Evolutionary conservation across 169 alveolate species (phyloP).

Genomic region (Eimeria acervulina): DNA sequence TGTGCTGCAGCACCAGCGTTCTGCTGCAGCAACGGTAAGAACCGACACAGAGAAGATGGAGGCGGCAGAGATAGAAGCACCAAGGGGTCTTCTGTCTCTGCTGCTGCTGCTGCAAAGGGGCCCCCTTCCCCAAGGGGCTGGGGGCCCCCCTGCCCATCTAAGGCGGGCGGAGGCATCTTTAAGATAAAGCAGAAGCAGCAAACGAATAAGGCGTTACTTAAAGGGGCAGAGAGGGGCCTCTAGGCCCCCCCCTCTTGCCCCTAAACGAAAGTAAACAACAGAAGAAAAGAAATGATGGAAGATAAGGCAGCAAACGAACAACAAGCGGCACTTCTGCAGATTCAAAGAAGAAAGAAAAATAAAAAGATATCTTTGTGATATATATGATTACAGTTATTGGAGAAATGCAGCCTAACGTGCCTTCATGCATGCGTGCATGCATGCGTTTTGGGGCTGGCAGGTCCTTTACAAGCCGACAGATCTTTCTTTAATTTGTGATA

Average conservation of each 20-base stretch:
- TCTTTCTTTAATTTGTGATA: background rate
- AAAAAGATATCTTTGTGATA: no score
- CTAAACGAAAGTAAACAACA: background rate
- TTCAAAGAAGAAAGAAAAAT: background rate
- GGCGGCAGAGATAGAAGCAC: slow-evolving; percentile 50
- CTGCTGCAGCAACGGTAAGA: slow-evolving; percentile 48
- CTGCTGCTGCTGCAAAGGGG: slow-evolving; percentile 36
- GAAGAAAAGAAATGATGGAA: background rate
- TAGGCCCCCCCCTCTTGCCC: slow-evolving; percentile 9
- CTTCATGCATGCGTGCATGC: background rate
- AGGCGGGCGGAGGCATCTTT: background rate
- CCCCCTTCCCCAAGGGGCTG: slow-evolving; percentile 9
- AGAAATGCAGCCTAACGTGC: background rate
- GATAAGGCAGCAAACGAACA: background rate
- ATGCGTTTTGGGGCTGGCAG: slow-evolving; percentile 34
- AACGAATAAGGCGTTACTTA: no score
- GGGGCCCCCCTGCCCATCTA: slow-evolving; percentile 42
- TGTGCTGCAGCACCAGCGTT: background rate
- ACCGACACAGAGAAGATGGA: slow-evolving; percentile 46
- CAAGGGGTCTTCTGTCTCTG: slow-evolving; percentile 32
- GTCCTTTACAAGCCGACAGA: no score
- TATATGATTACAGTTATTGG: no score
- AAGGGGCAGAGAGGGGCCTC: slow-evolving; percentile 12
- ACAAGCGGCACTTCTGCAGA: background rate
- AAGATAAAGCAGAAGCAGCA: background rate